Evolutionary conservation across 805 yeast species (phyloP).

Genomic region (Wilhelminamyces savonicus): DNA sequence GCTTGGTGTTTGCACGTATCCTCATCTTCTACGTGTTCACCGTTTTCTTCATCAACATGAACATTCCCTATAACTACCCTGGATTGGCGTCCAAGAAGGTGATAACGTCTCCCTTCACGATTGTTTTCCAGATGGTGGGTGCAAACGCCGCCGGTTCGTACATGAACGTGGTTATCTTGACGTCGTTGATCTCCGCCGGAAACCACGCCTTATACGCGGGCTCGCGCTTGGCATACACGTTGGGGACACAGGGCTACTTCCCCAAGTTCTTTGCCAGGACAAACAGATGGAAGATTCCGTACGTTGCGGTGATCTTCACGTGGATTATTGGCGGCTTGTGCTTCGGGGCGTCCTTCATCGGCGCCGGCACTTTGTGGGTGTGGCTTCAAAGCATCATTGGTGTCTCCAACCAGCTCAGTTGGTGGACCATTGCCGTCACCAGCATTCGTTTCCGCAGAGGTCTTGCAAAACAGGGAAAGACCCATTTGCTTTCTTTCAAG

Average conservation of each 20-base stretch:
- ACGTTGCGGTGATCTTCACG: constrained; percentile 43
- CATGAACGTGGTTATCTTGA: constrained; percentile 50
- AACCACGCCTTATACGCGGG: constrained; percentile 50
- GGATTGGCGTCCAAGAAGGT: constrained; percentile 19
- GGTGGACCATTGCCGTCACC: constrained; percentile 45
- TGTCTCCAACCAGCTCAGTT: constrained; percentile 45
- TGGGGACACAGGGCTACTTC: constrained; percentile 44
- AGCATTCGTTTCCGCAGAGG: constrained; percentile 46
- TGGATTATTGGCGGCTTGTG: constrained; percentile 53
- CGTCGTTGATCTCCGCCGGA: constrained; percentile 50
- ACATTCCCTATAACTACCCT: constrained; percentile 34
- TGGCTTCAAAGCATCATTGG: constrained; percentile 51
- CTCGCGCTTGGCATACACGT: constrained; percentile 41
- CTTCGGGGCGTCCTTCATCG: constrained; percentile 53
- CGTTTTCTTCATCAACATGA: constrained; percentile 36
- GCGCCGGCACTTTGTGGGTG: constrained; percentile 47
- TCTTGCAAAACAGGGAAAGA: constrained; percentile 35
- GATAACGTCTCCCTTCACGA: constrained; percentile 36
- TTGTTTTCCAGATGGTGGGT: constrained; percentile 37
- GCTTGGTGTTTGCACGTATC: constrained; percentile 26
- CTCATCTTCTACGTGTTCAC: constrained; percentile 30
- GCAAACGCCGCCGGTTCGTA: constrained; percentile 36
- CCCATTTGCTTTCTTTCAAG: constrained; percentile 33
- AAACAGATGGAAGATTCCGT: constrained; percentile 41
- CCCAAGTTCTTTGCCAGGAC: constrained; percentile 37